These are phyloP conservation scores for Piloderma croceum DNA, from an alignment of 768 basidiomycete species.

Conservation along the genomic window DNA sequence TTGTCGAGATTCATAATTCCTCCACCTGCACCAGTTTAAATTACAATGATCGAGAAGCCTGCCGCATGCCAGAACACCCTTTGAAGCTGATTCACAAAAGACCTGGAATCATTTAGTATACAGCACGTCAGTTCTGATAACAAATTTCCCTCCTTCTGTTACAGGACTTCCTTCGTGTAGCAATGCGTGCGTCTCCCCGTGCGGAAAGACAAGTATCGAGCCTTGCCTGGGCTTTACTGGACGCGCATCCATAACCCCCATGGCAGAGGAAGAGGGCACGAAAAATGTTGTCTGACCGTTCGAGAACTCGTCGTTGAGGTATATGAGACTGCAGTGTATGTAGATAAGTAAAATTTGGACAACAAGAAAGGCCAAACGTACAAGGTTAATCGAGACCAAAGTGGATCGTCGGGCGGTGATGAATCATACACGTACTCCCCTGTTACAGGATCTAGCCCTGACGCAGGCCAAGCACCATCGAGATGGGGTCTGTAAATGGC, in stretches of 20 bases:
- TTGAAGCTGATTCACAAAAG: too few relatives aligned
- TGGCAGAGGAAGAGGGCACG: slow-evolving; percentile 35
- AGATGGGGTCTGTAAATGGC: slow-evolving; percentile 50
- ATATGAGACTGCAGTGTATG: slow-evolving; percentile 30
- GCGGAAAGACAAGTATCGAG: slow-evolving; percentile 43
- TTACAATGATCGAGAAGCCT: too few relatives aligned
- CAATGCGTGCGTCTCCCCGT: not conserved
- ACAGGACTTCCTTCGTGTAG: slow-evolving; percentile 31
- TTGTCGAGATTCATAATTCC: too few relatives aligned
- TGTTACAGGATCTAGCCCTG: slow-evolving; percentile 35
- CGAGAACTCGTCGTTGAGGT: slow-evolving; percentile 43
- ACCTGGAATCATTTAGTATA: too few relatives aligned
- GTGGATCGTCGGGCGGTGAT: slow-evolving; percentile 26
- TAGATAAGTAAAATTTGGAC: not conserved
- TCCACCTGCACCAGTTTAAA: too few relatives aligned
- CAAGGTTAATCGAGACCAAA: slow-evolving; percentile 44
- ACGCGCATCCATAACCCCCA: slow-evolving; percentile 40
- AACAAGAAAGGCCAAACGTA: not conserved
- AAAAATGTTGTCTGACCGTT: slow-evolving; percentile 53
- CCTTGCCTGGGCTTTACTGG: slow-evolving; percentile 45
- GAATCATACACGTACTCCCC: slow-evolving; percentile 47
- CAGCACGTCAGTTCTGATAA: slow-evolving; percentile 35
- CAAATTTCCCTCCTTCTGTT: slow-evolving; percentile 31
- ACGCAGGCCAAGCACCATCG: slow-evolving; percentile 51
- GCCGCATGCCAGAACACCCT: too few relatives aligned